phyloP scores from a whole-genome alignment of 2,329 filamentous ascomycete species.

The Emergomyces pasteurianus region DNA sequence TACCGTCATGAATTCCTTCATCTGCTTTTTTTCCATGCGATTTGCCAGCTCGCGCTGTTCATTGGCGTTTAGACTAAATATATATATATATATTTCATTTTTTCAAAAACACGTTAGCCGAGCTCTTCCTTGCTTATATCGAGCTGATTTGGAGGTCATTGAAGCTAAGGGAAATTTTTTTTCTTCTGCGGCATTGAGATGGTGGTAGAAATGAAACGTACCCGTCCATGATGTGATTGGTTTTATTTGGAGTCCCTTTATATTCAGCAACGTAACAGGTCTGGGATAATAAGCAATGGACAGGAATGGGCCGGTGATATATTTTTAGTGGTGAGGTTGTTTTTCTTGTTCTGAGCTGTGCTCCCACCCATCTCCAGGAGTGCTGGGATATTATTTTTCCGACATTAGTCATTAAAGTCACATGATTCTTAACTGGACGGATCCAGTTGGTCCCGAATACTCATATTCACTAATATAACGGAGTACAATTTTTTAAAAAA shows the following conservation, averaged over 20 bases:
- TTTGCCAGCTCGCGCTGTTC: constrained; percentile 89
- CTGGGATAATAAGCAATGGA: not conserved
- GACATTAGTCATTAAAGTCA: not conserved
- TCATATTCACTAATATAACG: too few relatives aligned
- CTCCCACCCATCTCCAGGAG: too few relatives aligned
- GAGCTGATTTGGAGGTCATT: not conserved
- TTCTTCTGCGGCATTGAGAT: not conserved
- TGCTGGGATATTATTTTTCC: not conserved
- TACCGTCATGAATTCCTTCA: constrained; percentile 98
- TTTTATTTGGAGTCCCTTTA: not conserved
- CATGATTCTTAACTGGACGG: too few relatives aligned
- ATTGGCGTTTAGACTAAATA: constrained; percentile 53
- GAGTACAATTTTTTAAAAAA: too few relatives aligned
- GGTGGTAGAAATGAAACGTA: constrained; percentile 10
- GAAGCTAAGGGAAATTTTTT: not conserved
- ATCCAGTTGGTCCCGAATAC: too few relatives aligned
- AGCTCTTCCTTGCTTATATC: too few relatives aligned
- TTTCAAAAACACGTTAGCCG: too few relatives aligned
- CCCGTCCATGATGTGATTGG: constrained; percentile 22
- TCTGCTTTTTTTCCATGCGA: constrained; percentile 95
- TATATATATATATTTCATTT: too few relatives aligned
- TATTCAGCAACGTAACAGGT: not conserved
- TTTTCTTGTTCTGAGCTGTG: too few relatives aligned
- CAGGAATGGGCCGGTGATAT: not conserved
- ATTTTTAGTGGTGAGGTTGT: too few relatives aligned